Evolutionary conservation across 148 eudicot genomes (phyloP).

Genomic region (Rhododendron ferrugineum): DNA sequence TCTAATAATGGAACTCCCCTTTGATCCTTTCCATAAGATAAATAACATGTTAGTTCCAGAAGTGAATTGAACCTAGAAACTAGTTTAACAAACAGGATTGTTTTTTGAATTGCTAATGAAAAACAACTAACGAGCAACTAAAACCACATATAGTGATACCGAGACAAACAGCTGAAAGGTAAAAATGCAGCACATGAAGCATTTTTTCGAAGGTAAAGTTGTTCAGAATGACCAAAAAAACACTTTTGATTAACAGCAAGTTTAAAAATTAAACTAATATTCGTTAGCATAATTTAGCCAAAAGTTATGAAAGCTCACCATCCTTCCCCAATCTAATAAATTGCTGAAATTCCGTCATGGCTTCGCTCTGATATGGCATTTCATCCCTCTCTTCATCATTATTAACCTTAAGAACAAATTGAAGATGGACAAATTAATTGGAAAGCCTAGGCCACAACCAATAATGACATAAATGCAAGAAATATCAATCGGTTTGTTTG

Average conservation of each 20-base stretch:
- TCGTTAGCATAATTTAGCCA: not conserved
- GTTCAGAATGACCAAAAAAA: too few species aligned
- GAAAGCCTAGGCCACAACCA: not conserved
- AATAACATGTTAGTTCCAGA: not conserved
- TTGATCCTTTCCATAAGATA: not conserved
- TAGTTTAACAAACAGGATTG: not conserved
- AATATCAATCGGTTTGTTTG: not conserved
- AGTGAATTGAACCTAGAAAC: not conserved
- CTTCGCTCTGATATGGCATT: conserved; percentile 36
- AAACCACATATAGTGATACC: not conserved
- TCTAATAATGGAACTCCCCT: not conserved
- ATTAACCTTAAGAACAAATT: conserved; percentile 35
- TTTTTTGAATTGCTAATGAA: not conserved
- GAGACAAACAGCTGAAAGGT: not conserved
- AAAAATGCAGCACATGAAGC: too few species aligned
- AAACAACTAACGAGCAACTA: not conserved
- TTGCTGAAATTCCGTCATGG: conserved; percentile 55
- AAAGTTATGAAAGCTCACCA: conserved; percentile 26
- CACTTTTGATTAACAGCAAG: too few species aligned
- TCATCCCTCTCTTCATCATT: conserved; percentile 56
- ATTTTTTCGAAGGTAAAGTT: too few species aligned
- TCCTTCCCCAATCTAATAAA: conserved; percentile 54
- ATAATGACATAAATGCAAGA: not conserved
- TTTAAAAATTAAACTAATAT: not conserved
- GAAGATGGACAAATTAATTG: not conserved